Evolutionary conservation across 441 rosid genomes (phyloP), one percentile per base, ranked within the genome.

Genomic region (Heliophila coronopifolia): DNA sequence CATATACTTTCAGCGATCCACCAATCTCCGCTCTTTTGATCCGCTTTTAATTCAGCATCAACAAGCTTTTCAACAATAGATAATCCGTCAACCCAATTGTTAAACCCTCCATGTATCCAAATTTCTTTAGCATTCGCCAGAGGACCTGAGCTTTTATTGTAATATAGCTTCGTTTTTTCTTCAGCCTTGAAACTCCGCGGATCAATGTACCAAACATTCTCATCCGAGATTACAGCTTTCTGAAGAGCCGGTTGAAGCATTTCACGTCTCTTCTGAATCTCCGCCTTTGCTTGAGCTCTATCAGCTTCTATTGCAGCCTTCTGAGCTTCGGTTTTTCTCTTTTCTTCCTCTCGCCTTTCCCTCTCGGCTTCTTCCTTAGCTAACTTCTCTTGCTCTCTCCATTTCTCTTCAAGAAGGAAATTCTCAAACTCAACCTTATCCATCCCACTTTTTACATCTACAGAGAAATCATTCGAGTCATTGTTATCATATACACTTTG

Each of bases 21-120:
- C 98, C 98, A 91, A 61, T 84, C 84, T 37, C 72, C 76, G 22
- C 51, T 80, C 72, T 69, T 75, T 66, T 67, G 61, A 53, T 71
- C 74, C 42, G 68, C 58, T 34, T 46, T 67, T 66, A 68, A 62
- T 54, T 75, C 74, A 39, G 77, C 66, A 35, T 46, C 62, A 28
- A 71, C 78, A 63, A 87, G 85, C 70, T 58, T 77, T 65, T 66
- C 82, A 27, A 49, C 63, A 25, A 91, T 71, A 50, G 86, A 72
- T 66, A 91, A 56, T 26, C 95, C 95, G 56, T 73, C 65, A 53
- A 14, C 72, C 98, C 98, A 91, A 41, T 80, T 83, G 65, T 87
- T 73, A 67, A 74, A 61, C 19, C 96, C 98, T 32, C 93, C 98
- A 66, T 91, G 98, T 38, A 91, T 49, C 95, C 98, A 91, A 4